Conservation (phyloP, 345 rosid species). For the Alliaria petiolata region DNA sequence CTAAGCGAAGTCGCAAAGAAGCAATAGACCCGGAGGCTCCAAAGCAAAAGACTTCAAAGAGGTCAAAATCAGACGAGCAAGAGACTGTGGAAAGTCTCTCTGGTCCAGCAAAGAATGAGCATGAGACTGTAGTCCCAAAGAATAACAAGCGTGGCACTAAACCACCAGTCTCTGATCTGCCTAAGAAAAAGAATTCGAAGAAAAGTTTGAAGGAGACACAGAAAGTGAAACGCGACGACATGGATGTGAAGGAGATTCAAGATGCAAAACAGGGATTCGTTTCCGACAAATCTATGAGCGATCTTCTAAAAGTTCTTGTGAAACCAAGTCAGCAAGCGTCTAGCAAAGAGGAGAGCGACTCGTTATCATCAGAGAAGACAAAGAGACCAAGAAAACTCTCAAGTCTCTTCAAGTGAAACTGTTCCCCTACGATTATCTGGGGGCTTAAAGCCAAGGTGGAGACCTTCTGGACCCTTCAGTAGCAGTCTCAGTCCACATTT, state of each 20-base stretch:
- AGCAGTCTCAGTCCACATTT: neutral
- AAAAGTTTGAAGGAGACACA: constrained; percentile 14
- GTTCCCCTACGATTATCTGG: too few relatives aligned
- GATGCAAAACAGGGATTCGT: neutral
- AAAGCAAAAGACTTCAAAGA: constrained; percentile 25
- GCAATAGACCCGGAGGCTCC: constrained; percentile 2
- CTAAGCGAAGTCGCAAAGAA: constrained; percentile 10
- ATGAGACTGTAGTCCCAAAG: neutral
- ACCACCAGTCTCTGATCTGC: constrained; percentile 5
- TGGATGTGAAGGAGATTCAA: neutral
- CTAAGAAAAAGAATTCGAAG: constrained; percentile 10
- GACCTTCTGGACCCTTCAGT: neutral
- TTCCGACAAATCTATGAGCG: constrained; percentile 15
- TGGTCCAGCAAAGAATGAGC: neutral
- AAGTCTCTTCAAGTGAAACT: constrained; percentile 42
- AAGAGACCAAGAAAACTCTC: constrained; percentile 29
- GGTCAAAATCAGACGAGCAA: constrained; percentile 13
- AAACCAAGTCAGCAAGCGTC: constrained; percentile 6
- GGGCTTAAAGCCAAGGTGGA: neutral
- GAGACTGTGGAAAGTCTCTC: neutral
- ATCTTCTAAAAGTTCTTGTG: constrained; percentile 16
- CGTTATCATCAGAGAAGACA: constrained; percentile 14
- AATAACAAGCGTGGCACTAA: constrained; percentile 2
- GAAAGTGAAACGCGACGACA: neutral
- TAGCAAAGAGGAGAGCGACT: constrained; percentile 20